A percentile compares a stretch with the other conserved stretches of the same genome.
Conservation (phyloP, 1,139 yeast species). For the Sugiyamaella xylanicola region DNA sequence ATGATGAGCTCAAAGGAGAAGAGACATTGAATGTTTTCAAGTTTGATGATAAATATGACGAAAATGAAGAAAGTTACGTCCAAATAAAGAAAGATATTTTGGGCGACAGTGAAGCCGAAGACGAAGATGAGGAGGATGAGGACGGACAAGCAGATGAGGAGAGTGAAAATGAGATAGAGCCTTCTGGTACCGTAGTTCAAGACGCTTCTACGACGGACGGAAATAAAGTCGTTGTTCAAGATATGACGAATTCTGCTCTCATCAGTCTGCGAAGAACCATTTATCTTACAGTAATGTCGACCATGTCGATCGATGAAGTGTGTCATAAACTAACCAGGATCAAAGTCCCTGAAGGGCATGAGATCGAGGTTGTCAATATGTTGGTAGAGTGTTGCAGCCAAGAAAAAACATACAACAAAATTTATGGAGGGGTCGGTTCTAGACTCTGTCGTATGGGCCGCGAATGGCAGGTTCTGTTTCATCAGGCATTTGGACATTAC, state of each 20-base stretch:
- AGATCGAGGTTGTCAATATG: constrained; percentile 64
- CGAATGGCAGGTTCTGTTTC: constrained; percentile 62
- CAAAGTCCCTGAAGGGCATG: constrained; percentile 37
- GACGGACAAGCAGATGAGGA: constrained; percentile 35
- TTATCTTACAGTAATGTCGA: constrained; percentile 85
- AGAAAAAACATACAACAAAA: constrained; percentile 84
- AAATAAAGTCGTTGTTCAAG: constrained; percentile 47
- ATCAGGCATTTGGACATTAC: constrained; percentile 55
- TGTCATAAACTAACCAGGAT: constrained; percentile 73
- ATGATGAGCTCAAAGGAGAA: constrained; percentile 51
- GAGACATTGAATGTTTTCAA: constrained; percentile 55
- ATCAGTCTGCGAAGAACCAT: constrained; percentile 70
- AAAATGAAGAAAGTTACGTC: constrained; percentile 51
- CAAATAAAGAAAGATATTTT: constrained; percentile 48
- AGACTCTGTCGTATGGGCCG: constrained; percentile 55
- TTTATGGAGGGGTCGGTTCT: constrained; percentile 78
- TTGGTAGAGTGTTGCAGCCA: constrained; percentile 82
- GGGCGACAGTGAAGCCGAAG: constrained; percentile 44
- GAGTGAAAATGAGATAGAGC: constrained; percentile 29
- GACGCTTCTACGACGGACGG: constrained; percentile 15
- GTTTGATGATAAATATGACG: constrained; percentile 56
- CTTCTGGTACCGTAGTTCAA: constrained; percentile 5
- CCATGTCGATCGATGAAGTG: constrained; percentile 91
- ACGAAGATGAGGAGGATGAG: constrained; percentile 30
- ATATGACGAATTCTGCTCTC: constrained; percentile 68